These are phyloP conservation scores for Adansonia madagascariensis DNA, from an alignment of 441 rosid species.

Conservation along the genomic window DNA sequence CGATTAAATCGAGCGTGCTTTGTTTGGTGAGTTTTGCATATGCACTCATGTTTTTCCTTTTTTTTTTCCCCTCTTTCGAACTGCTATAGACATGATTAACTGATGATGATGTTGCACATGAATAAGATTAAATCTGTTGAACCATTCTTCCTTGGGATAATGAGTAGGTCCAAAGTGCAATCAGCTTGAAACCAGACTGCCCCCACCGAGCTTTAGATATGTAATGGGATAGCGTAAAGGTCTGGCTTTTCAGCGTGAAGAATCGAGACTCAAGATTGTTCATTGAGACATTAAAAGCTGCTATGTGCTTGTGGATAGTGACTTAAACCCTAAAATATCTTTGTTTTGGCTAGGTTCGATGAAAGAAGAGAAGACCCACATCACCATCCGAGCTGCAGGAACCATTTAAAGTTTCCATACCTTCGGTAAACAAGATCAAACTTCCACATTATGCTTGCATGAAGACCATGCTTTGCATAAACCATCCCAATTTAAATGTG, in stretches of 20 bases:
- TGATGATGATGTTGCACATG: background rate
- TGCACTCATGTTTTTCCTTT: background rate
- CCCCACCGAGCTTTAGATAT: constrained; percentile 48
- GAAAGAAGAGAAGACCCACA: constrained; percentile 55
- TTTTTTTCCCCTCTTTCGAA: background rate
- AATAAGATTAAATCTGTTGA: background rate
- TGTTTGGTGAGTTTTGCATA: too few species aligned
- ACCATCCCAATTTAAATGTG: constrained; percentile 22
- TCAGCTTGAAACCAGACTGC: constrained; percentile 54
- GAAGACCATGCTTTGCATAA: background rate
- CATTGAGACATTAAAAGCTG: constrained; percentile 72
- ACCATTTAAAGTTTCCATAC: constrained; percentile 46
- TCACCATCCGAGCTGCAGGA: constrained; percentile 65
- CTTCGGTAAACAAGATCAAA: background rate
- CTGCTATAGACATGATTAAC: background rate
- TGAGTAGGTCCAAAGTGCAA: constrained; percentile 43
- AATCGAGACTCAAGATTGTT: constrained; percentile 61
- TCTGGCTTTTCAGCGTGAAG: constrained; percentile 62
- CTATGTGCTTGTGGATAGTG: constrained; percentile 50
- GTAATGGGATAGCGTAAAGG: constrained; percentile 66
- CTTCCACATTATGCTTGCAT: background rate
- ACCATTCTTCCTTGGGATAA: constrained; percentile 19
- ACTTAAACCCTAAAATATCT: constrained; percentile 69
- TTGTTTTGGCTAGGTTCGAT: constrained; percentile 62
- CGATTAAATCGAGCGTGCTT: too few species aligned